Conservation (phyloP, 2,329 filamentous ascomycete species). For the Monosporascus sp. region DNA sequence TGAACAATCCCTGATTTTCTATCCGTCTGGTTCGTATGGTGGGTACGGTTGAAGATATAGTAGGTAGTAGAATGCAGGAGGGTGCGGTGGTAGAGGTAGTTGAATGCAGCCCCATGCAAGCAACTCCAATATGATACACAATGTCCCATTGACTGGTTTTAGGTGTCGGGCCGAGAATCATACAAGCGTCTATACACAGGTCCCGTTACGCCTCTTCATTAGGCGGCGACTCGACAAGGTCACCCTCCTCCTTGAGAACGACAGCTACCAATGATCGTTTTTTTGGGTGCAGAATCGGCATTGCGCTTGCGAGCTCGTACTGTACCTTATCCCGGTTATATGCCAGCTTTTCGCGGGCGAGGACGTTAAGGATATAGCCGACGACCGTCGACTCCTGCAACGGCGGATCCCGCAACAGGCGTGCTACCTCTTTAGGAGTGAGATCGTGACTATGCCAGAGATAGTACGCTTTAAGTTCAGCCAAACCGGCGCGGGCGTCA, state of each 20-base stretch:
- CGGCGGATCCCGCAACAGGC: slow-evolving; percentile 55
- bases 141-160: too few species aligned
- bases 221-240: too few species aligned
- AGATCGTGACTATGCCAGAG: slow-evolving; percentile 58
- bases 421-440: slow-evolving; percentile 43
- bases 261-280: not conserved
- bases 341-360: slow-evolving; percentile 46
- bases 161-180: too few species aligned
- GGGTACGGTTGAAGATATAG: too few species aligned
- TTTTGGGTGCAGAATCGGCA: slow-evolving; percentile 20
- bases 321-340: slow-evolving; percentile 42
- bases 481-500: slow-evolving; percentile 5
- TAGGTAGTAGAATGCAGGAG: not conserved
- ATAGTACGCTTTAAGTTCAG: slow-evolving; percentile 53
- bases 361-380: slow-evolving; percentile 52
- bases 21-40: too few species aligned
- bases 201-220: too few species aligned
- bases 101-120: too few species aligned
- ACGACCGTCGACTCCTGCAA: slow-evolving; percentile 51
- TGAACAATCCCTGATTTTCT: too few species aligned
- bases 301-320: slow-evolving; percentile 35
- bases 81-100: not conserved
- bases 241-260: not conserved
- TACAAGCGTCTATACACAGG: too few species aligned
- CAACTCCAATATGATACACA: too few species aligned